Evolutionary conservation across 306 rosid genomes (phyloP), one percentile per base, ranked within the genome.

Genomic region (Quercus ilex): DNA sequence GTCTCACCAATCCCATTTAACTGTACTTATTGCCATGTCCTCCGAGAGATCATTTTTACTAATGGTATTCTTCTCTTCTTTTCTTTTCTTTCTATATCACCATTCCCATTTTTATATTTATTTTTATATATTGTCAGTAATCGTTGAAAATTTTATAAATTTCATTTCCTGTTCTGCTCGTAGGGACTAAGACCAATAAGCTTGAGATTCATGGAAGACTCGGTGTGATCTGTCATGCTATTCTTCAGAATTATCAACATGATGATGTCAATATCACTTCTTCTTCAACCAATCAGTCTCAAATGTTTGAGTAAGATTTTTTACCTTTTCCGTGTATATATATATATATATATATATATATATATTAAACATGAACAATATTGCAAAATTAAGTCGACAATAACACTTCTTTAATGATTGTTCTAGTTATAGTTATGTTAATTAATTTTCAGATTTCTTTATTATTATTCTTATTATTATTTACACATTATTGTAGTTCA

Each of bases 171-270:
- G 72, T 6, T 69, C 3, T 33, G 72, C 15, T 69, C 3, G 74
- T 70, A 93, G 98, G 89, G 46, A 4, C 31, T 8, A 26, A 13
- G 43, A 55, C 86, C 5, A 81, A 75, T 30, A 94, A 87, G 83
- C 88, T 94, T 21, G 92, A 87, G 84, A 87, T 94, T 69, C 97
- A 94, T 75, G 97, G 98, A 84, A 82, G 85, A 62, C 62, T 88
- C 0, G 98, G 93, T 26, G 3, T 81, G 25, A 76, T 92, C 73
- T 64, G 84, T 52, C 99, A 95, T 82, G 99, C 89, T 21, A 67
- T 95, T 81, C 77, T 83, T 3, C 77, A 86, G 26, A 69, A 8
- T 51, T 73, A 43, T 12, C 56, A 25, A 60, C 53, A 49, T 49
- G 53, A 12, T 11, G 56, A 31, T 46, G 17, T 51, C 69, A 38